A percentile compares a stretch with the other conserved stretches of the same genome.
These are phyloP conservation scores for Lomentospora prolificans DNA, from an alignment of 2,329 filamentous ascomycete species.

Conservation along the genomic window DNA sequence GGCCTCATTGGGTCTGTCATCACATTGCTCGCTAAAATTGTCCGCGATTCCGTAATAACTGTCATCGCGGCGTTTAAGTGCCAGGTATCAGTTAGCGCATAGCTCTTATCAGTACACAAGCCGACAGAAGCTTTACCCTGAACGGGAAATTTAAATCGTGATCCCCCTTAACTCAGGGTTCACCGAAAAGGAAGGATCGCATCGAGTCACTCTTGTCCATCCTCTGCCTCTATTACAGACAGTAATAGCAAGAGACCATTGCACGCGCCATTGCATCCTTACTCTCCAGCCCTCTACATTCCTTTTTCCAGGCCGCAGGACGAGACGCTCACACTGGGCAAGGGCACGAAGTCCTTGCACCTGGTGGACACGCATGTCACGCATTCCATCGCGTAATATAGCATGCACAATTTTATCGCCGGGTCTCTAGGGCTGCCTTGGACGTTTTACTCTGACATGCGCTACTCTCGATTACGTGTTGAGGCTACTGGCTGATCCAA, in stretches of 20 bases:
- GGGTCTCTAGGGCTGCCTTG: constrained; percentile 23
- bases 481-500: constrained; percentile 17
- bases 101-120: too few relatives aligned
- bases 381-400: constrained; percentile 29
- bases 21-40: background rate
- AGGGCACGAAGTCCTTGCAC: constrained; percentile 19
- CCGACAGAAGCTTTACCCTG: background rate
- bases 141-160: background rate
- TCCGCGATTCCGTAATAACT: too few relatives aligned
- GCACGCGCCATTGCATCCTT: too few relatives aligned
- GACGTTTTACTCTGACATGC: constrained; percentile 19
- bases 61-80: too few relatives aligned
- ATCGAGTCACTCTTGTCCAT: too few relatives aligned
- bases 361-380: constrained; percentile 28
- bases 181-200: too few relatives aligned
- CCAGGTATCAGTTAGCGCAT: too few relatives aligned
- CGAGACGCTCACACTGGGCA: constrained; percentile 1
- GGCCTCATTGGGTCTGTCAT: too few relatives aligned
- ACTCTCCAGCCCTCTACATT: too few relatives aligned
- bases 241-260: too few relatives aligned
- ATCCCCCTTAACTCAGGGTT: background rate
- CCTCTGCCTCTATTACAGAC: too few relatives aligned
- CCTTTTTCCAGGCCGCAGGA: background rate
- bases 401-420: constrained; percentile 29
- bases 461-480: constrained; percentile 22